A percentile compares a stretch with the other conserved stretches of the same genome.
These are phyloP conservation scores for Lagenidium giganteum DNA, from an alignment of 352 stramenopile species.

Conservation along the genomic window DNA sequence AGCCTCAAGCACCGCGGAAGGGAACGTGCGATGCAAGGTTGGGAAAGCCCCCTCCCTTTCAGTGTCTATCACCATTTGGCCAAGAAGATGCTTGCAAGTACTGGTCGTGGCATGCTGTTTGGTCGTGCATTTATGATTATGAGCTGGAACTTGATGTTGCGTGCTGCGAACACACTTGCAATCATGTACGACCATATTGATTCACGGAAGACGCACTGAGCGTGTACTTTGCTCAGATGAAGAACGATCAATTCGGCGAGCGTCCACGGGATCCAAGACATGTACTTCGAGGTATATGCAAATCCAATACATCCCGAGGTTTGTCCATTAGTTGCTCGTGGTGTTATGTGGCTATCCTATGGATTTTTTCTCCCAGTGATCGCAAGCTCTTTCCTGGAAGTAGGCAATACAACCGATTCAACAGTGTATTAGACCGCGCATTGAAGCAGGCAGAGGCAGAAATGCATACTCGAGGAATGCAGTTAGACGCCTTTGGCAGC, in stretches of 20 bases:
- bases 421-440: constrained; percentile 7
- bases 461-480: constrained; percentile 13
- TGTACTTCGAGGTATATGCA: constrained; percentile 25
- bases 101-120: constrained; percentile 13
- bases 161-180: constrained; percentile 10
- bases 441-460: constrained; percentile 3
- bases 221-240: constrained; percentile 32
- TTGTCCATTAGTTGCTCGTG: constrained; percentile 23
- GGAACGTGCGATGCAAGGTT: no score
- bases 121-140: constrained; percentile 15
- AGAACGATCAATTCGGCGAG: constrained; percentile 21
- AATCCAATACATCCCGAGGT: constrained; percentile 20
- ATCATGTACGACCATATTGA: constrained; percentile 19
- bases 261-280: constrained; percentile 20
- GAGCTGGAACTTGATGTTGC: constrained; percentile 19
- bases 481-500: constrained; percentile 6
- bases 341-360: constrained; percentile 13
- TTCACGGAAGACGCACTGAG: constrained; percentile 25
- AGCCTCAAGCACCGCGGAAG: no score
- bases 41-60: constrained; percentile 11
- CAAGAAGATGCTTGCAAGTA: constrained; percentile 4
- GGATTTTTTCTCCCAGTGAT: constrained; percentile 2
- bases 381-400: constrained; percentile 11
- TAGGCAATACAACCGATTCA: constrained; percentile 18
- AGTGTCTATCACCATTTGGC: constrained; percentile 4